Evolutionary conservation across 257 asterid species (phyloP).

Genomic region (Capsicum baccatum): DNA sequence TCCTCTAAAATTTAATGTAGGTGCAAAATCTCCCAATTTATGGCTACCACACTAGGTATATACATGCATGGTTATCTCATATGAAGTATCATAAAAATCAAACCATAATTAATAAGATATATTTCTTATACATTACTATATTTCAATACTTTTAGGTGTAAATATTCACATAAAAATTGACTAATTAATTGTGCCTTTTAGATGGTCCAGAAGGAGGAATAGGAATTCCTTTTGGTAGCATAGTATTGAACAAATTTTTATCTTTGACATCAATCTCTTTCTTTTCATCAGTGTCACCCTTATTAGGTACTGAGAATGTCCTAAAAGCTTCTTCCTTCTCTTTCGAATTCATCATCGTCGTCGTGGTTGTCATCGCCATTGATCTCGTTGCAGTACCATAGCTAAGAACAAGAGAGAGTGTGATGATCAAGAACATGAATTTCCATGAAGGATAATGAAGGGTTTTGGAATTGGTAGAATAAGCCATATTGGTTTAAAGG

Average conservation of each 20-base stretch:
- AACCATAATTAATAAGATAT: not conserved
- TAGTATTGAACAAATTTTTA: conserved; percentile 30
- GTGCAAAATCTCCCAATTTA: no score
- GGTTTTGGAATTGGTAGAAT: not conserved
- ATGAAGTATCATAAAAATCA: not conserved
- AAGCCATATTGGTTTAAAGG: not conserved
- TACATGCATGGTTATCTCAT: not conserved
- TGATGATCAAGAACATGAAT: not conserved
- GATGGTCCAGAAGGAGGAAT: conserved; percentile 65
- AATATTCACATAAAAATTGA: not conserved
- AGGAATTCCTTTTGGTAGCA: conserved; percentile 49
- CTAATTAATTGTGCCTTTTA: conserved; percentile 43
- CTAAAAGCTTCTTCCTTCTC: not conserved
- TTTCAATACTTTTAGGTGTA: conserved; percentile 35
- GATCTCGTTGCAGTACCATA: not conserved
- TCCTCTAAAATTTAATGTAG: no score
- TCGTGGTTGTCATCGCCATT: no score
- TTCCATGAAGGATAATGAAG: not conserved
- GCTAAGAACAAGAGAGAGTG: not conserved
- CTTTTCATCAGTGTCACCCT: not conserved
- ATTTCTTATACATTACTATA: not conserved
- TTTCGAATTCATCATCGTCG: not conserved
- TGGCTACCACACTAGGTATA: no score
- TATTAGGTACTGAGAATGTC: not conserved
- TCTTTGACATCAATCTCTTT: not conserved